These are phyloP conservation scores for Macrophomina tecta DNA, from an alignment of 2,329 filamentous ascomycete species.

Conservation along the genomic window DNA sequence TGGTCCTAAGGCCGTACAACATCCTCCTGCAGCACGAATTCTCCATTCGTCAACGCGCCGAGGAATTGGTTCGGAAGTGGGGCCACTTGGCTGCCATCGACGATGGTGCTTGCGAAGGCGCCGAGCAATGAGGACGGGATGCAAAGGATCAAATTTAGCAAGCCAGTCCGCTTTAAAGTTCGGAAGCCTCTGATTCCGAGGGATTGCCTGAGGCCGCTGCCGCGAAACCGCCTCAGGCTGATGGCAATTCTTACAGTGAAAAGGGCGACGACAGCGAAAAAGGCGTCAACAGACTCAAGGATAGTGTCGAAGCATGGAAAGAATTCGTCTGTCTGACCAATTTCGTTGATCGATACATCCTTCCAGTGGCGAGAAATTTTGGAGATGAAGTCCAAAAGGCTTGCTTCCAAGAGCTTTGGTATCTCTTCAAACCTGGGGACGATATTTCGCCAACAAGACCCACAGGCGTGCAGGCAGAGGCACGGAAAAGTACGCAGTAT, in stretches of 20 bases:
- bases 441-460: constrained; percentile 5
- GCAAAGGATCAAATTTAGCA: not conserved
- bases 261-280: not conserved
- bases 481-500: not conserved
- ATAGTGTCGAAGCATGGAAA: not conserved
- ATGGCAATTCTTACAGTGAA: not conserved
- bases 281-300: not conserved
- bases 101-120: not conserved
- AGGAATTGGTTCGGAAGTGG: not conserved
- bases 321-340: not conserved
- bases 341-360: not conserved
- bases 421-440: constrained; percentile 28
- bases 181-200: no score
- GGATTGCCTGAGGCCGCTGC: no score
- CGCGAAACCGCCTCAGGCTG: no score
- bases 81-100: not conserved
- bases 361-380: not conserved
- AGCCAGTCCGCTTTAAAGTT: no score
- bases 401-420: constrained; percentile 29
- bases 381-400: constrained; percentile 23
- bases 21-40: not conserved
- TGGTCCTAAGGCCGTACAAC: constrained; percentile 1
- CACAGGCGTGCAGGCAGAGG: no score
- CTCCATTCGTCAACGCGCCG: not conserved
- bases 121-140: not conserved